Evolutionary conservation across 1,284 basidiomycete species (phyloP).

Genomic region (Microbotryum scabiosae): DNA sequence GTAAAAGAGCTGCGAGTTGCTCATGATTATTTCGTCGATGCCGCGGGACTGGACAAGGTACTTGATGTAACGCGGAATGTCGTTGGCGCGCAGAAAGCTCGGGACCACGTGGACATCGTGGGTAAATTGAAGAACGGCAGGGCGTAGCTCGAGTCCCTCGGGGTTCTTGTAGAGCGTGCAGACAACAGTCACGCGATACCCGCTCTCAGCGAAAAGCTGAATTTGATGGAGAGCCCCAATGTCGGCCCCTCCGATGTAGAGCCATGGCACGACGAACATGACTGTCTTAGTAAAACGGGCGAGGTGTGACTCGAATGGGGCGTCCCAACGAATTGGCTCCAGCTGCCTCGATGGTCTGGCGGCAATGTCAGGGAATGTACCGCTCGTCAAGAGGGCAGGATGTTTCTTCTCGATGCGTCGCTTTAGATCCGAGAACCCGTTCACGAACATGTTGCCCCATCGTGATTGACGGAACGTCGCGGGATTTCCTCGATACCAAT

Average conservation of each 20-base stretch:
- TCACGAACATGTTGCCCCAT: slow-evolving; percentile 20
- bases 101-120: slow-evolving; percentile 25
- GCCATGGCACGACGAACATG: slow-evolving; percentile 23
- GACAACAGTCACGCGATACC: slow-evolving; percentile 25
- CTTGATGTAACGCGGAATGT: slow-evolving; percentile 22
- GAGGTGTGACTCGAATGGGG: slow-evolving; percentile 14
- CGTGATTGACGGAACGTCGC: slow-evolving; percentile 11
- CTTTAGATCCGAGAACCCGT: slow-evolving; percentile 6
- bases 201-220: slow-evolving; percentile 15
- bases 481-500: slow-evolving; percentile 26
- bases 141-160: slow-evolving; percentile 20
- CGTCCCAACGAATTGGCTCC: slow-evolving; percentile 14
- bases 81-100: slow-evolving; percentile 16
- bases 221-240: slow-evolving; percentile 15
- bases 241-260: slow-evolving; percentile 15
- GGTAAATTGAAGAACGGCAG: slow-evolving; percentile 20
- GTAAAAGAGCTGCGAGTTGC: slow-evolving; percentile 20
- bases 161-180: slow-evolving; percentile 20
- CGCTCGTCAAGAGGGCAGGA: background rate
- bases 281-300: slow-evolving; percentile 7
- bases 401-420: slow-evolving; percentile 11
- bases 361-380: slow-evolving; percentile 6
- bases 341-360: slow-evolving; percentile 13
- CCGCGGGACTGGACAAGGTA: slow-evolving; percentile 16
- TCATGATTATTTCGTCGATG: slow-evolving; percentile 12